Percentiles rank a stretch among this genome's conserved stretches.
Evolutionary conservation across 2,329 filamentous ascomycete genomes (phyloP).

Genomic region (Colletotrichum horii): DNA sequence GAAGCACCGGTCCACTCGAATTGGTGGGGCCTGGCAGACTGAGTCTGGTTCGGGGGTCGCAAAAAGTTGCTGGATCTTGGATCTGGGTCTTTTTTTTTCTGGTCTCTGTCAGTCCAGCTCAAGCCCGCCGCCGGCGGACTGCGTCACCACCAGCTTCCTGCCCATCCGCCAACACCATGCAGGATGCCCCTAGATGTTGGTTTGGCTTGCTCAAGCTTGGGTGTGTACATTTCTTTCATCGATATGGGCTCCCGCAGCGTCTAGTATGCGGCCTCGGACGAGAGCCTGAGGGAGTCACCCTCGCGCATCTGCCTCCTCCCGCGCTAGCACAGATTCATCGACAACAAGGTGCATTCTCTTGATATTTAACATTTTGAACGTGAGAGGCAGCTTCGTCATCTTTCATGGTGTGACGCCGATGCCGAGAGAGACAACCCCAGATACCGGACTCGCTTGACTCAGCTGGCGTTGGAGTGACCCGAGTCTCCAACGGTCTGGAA

Average conservation of each 20-base stretch:
- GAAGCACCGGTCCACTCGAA: not conserved
- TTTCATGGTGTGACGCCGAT: not conserved
- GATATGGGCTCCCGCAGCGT: rapidly evolving
- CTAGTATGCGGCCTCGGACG: not conserved
- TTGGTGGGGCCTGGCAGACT: not conserved
- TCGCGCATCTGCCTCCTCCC: not conserved
- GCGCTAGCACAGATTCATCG: not conserved
- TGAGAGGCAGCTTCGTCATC: not conserved
- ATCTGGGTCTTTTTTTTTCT: not conserved
- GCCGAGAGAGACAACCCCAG: not conserved
- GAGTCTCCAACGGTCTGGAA: not conserved
- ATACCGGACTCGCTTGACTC: not conserved
- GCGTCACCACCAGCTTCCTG: not conserved
- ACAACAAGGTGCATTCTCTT: not conserved
- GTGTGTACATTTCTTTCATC: not conserved
- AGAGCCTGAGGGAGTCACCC: not conserved
- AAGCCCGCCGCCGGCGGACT: not conserved
- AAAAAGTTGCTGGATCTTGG: not conserved
- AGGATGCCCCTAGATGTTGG: not conserved
- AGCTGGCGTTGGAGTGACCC: not conserved
- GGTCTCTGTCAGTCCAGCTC: not conserved
- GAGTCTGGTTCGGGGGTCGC: not conserved
- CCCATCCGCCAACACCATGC: not conserved
- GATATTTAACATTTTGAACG: rapidly evolving
- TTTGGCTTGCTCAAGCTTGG: not conserved